phyloP scores from a whole-genome alignment of 2,329 filamentous ascomycete genomes.

The Alternaria angustiovoidea region DNA sequence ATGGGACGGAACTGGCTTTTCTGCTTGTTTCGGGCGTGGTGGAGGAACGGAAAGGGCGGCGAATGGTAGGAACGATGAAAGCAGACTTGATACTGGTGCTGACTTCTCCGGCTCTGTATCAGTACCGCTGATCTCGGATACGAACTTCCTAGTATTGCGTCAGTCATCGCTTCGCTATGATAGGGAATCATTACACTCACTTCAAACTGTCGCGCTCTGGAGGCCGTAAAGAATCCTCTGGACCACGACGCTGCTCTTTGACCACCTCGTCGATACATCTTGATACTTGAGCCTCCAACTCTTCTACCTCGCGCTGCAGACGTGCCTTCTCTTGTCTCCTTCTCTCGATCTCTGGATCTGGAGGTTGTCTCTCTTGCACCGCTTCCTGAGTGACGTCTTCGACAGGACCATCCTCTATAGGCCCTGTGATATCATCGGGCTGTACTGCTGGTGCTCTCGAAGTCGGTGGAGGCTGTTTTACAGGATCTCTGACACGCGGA shows the following conservation, averaged over 20 bases:
- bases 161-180: neutral
- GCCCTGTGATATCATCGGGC: conserved; percentile 16
- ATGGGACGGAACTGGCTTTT: conserved; percentile 66
- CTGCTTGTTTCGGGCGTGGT: conserved; percentile 34
- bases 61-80: conserved; percentile 54
- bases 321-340: conserved; percentile 42
- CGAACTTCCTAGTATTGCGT: conserved; percentile 32
- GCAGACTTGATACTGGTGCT: conserved; percentile 41
- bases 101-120: conserved; percentile 29
- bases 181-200: conserved; percentile 14
- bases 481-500: conserved; percentile 23
- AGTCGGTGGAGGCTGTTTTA: conserved; percentile 25
- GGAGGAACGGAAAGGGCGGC: conserved; percentile 33
- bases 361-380: conserved; percentile 16
- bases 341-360: conserved; percentile 36
- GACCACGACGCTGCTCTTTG: conserved; percentile 33
- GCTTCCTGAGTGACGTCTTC: neutral
- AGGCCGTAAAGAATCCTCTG: conserved; percentile 20
- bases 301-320: conserved; percentile 38
- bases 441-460: conserved; percentile 26
- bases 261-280: conserved; percentile 38
- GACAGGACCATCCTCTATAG: conserved; percentile 18
- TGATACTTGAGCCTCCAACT: conserved; percentile 44
- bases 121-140: conserved; percentile 30
- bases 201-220: conserved; percentile 36